Conservation (phyloP, 2,329 filamentous ascomycete genomes). For the Sclerotiophoma versabilis region DNA sequence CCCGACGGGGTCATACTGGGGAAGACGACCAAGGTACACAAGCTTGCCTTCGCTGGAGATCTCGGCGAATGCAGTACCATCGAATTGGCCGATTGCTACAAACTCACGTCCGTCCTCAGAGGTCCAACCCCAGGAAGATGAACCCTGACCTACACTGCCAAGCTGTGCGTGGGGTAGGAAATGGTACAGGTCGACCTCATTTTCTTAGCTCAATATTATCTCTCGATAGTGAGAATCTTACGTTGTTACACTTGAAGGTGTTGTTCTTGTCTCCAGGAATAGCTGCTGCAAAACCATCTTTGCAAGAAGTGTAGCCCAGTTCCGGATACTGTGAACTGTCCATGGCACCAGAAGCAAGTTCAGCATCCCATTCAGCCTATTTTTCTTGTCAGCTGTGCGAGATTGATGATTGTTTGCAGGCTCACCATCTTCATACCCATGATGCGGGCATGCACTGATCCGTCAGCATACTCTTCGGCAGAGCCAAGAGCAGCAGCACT, state of each 20-base stretch:
- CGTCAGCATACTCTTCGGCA: slow-evolving; percentile 45
- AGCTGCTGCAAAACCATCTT: slow-evolving; percentile 42
- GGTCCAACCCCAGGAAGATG: slow-evolving; percentile 61
- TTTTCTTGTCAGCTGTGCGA: slow-evolving; percentile 2
- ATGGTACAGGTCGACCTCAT: slow-evolving; percentile 60
- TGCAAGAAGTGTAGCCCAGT: slow-evolving; percentile 40
- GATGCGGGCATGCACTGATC: slow-evolving; percentile 44
- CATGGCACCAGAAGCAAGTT: slow-evolving; percentile 35
- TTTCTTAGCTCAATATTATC: slow-evolving; percentile 9
- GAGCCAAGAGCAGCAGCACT: slow-evolving; percentile 32
- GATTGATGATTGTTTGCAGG: too few species aligned
- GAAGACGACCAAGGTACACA: slow-evolving; percentile 59
- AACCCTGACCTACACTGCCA: slow-evolving; percentile 54
- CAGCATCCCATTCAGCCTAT: slow-evolving; percentile 36
- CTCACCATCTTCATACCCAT: slow-evolving; percentile 43
- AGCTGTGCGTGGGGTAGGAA: slow-evolving; percentile 62
- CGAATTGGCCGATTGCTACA: slow-evolving; percentile 58
- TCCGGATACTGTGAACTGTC: slow-evolving; percentile 38
- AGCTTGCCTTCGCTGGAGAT: slow-evolving; percentile 58
- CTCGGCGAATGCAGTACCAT: slow-evolving; percentile 38
- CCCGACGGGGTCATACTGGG: slow-evolving; percentile 52
- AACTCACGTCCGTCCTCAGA: slow-evolving; percentile 60
- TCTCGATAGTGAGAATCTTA: slow-evolving; percentile 12
- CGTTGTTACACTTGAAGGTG: slow-evolving; percentile 48
- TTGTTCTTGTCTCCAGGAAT: slow-evolving; percentile 45